Conservation (phyloP, 2,329 filamentous ascomycete species). For the Beauveria scarabaeidicola region DNA sequence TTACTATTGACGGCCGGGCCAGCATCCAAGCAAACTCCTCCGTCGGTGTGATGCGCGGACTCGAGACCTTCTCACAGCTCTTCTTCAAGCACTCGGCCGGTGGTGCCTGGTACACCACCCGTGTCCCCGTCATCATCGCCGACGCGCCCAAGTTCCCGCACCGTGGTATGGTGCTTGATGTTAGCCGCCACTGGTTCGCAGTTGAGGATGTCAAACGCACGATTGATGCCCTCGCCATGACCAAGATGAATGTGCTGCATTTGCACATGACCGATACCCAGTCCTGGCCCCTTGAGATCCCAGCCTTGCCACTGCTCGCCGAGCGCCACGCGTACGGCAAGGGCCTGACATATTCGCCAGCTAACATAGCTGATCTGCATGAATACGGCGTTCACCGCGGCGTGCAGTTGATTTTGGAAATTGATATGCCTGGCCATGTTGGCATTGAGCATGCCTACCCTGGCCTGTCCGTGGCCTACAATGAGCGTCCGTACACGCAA, state of each 20-base stretch:
- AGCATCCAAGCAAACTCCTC: constrained; percentile 57
- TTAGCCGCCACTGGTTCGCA: constrained; percentile 63
- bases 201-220: constrained; percentile 61
- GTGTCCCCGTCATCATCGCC: constrained; percentile 70
- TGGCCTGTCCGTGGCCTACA: constrained; percentile 60
- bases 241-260: constrained; percentile 77
- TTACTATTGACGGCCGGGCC: constrained; percentile 50
- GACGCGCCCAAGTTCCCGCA: constrained; percentile 66
- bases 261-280: constrained; percentile 77
- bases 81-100: constrained; percentile 60
- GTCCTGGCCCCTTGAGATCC: constrained; percentile 78
- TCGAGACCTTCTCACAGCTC: constrained; percentile 71
- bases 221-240: constrained; percentile 68
- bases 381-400: constrained; percentile 61
- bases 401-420: constrained; percentile 64
- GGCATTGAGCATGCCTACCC: constrained; percentile 59
- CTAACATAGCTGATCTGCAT: constrained; percentile 59
- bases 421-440: constrained; percentile 76
- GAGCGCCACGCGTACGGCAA: constrained; percentile 64
- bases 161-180: constrained; percentile 72
- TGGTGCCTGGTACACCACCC: constrained; percentile 53
- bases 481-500: constrained; percentile 45
- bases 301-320: constrained; percentile 52
- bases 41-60: constrained; percentile 60
- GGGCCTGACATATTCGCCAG: constrained; percentile 57